Evolutionary conservation across 257 asterid genomes (phyloP).

Genomic region (Salvia hispanica): DNA sequence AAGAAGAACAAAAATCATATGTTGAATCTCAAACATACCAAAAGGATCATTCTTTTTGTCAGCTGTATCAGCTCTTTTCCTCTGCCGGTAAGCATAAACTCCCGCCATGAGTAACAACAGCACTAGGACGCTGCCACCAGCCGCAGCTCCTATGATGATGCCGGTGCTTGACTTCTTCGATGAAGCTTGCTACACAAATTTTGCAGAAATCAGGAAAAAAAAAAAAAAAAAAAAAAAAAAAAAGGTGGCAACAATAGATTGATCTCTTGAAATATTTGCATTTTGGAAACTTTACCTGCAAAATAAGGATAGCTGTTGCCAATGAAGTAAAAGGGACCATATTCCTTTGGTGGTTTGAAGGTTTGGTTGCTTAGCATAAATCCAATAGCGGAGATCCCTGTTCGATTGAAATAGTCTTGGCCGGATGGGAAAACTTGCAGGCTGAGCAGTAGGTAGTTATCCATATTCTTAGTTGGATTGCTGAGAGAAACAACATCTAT

Average conservation of each 20-base stretch:
- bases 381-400: constrained; percentile 62
- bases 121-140: constrained; percentile 64
- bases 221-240: too few species aligned
- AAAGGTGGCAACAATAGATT: too few species aligned
- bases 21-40: constrained; percentile 44
- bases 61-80: constrained; percentile 70
- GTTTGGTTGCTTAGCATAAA: constrained; percentile 74
- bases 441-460: constrained; percentile 54
- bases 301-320: constrained; percentile 50
- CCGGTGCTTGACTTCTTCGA: constrained; percentile 39
- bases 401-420: constrained; percentile 52
- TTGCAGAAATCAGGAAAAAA: too few species aligned
- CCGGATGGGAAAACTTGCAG: constrained; percentile 64
- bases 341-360: constrained; percentile 64
- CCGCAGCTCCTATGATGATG: constrained; percentile 74
- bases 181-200: constrained; percentile 34
- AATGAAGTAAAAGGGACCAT: constrained; percentile 64
- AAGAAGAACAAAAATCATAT: neutral
- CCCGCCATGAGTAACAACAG: constrained; percentile 61
- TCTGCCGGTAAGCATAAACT: constrained; percentile 76
- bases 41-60: constrained; percentile 66
- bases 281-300: constrained; percentile 37
- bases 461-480: constrained; percentile 56
- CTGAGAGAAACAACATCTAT: constrained; percentile 75
- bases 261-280: neutral